These are phyloP conservation scores for Fusarium proliferatum DNA, from an alignment of 2,329 filamentous ascomycete genomes.

Conservation along the genomic window DNA sequence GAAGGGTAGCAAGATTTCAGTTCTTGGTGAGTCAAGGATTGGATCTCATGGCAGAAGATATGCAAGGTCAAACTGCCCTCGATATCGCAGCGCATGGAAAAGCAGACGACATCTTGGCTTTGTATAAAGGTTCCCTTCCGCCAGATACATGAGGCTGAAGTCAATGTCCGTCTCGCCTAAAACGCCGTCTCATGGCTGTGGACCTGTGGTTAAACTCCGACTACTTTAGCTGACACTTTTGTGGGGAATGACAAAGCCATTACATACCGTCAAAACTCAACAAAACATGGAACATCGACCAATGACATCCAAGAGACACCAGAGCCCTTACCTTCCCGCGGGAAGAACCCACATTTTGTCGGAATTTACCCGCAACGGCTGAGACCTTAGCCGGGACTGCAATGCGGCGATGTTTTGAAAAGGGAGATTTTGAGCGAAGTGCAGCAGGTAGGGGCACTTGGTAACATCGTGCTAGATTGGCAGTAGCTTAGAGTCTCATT, in stretches of 20 bases:
- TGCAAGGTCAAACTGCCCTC: background rate
- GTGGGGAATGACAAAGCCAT: background rate
- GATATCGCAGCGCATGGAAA: rapidly evolving
- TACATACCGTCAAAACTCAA: background rate
- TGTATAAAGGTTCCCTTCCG: background rate
- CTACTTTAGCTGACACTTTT: background rate
- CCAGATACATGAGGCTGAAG: background rate
- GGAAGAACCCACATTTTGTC: background rate
- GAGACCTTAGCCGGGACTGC: background rate
- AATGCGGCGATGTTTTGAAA: background rate
- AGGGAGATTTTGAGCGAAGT: background rate
- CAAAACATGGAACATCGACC: background rate
- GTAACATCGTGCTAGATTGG: background rate
- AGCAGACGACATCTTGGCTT: too few species aligned
- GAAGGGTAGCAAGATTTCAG: rapidly evolving
- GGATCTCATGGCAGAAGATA: too few species aligned
- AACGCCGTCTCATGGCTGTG: background rate
- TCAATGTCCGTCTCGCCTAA: background rate
- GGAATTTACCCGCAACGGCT: background rate
- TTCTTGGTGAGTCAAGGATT: background rate
- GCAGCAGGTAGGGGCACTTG: background rate
- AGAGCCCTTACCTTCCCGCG: background rate
- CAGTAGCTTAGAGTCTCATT: background rate
- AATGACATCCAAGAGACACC: background rate
- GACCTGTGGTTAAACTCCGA: background rate